Base-by-base conservation (phyloP, 345 rosid genomes). In the Eucalyptus rudis region DNA sequence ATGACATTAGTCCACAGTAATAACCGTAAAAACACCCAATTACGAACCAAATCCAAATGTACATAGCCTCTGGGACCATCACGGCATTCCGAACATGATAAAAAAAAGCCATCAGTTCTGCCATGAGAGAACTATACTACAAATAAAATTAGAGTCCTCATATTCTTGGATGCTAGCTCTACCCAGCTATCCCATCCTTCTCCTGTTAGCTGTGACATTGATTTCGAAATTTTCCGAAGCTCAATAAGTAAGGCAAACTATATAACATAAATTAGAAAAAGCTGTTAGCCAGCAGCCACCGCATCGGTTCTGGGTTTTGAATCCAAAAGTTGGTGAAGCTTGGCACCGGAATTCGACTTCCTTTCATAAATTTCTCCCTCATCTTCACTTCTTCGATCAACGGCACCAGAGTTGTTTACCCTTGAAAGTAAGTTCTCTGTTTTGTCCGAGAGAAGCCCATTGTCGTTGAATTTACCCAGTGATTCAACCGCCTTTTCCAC, bases 241-340 rank as follows among this genome's bases (percentile, higher is more conserved):
- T 76, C 83, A 76, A 76, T 36, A 76, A 71, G 81, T 71, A 71
- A 76, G 83, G 83, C 83, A 76, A 19, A 76, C 45, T 36, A 71
- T 76, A 20, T 76, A 76, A 76, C 27, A 76, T 44, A 76, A 76
- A 20, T 36, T 36, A 76, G 27, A 76, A 76, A 19, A 15, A 11
- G 83, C 45, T 24, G 27, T 94, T 91, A 95, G 91, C 96, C 92
- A 5, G 96, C 96, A 87, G 93, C 96, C 90, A 98, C 96, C 0
- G 95, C 97, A 51, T 94, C 93, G 29, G 96, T 93, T 90, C 98
- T 95, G 51, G 97, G 96, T 90, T 94, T 96, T 4, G 97, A 87
- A 62, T 95, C 96, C 89, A 98, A 88, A 24, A 98, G 96, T 87
- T 96, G 99, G 89, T 93, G 99, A 59, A 98, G 92, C 93, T 95